A percentile compares a stretch with the other conserved stretches of the same genome.
Evolutionary conservation across 345 rosid genomes (phyloP).

Genomic region (Syzygium grande): DNA sequence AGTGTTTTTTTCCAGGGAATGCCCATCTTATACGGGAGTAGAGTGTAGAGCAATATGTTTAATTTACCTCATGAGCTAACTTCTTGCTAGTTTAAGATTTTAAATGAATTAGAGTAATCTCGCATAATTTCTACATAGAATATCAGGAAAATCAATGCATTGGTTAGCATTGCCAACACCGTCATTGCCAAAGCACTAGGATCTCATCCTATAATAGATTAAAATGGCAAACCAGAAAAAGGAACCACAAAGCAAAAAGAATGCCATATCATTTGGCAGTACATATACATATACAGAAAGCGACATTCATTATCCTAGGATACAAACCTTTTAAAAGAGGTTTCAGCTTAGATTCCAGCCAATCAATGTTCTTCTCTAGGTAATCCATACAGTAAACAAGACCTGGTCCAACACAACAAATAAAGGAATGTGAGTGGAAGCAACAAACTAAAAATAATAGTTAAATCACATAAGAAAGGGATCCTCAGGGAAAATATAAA

Average conservation of each 20-base stretch:
- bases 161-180: background rate
- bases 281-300: background rate
- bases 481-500: background rate
- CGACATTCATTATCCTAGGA: background rate
- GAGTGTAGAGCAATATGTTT: background rate
- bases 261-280: background rate
- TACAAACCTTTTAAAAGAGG: conserved; percentile 74
- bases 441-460: background rate
- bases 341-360: conserved; percentile 75
- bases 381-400: conserved; percentile 86
- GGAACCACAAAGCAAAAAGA: background rate
- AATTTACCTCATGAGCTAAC: background rate
- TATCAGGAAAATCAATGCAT: background rate
- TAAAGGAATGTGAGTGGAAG: background rate
- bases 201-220: background rate
- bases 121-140: background rate
- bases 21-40: background rate
- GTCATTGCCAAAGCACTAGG: background rate
- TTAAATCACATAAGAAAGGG: background rate
- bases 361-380: conserved; percentile 82
- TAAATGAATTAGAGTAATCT: background rate
- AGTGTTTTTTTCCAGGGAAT: background rate
- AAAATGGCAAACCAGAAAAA: background rate
- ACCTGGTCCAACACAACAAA: conserved; percentile 27
- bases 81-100: background rate